A percentile compares a stretch with the other conserved stretches of the same genome.
These are phyloP conservation scores for Silybum marianum DNA, from an alignment of 129 eudicot genomes.

Conservation along the genomic window DNA sequence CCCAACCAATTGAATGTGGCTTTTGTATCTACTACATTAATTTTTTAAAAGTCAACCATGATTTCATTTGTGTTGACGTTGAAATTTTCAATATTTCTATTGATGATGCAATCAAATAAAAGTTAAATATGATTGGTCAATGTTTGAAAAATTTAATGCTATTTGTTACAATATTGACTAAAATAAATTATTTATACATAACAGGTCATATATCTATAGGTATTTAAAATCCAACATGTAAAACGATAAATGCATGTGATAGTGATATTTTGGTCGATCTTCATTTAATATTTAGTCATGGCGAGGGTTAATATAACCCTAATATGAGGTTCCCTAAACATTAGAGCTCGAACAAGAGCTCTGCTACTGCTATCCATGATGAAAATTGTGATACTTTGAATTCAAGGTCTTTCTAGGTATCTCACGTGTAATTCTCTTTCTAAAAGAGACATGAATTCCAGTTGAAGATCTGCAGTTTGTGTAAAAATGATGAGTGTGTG, in stretches of 20 bases:
- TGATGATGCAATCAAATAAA: background rate
- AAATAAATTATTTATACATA: background rate
- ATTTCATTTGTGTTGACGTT: slow-evolving; percentile 3
- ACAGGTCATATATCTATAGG: no score
- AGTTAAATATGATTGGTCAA: background rate
- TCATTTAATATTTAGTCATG: background rate
- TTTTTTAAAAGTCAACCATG: slow-evolving; percentile 8
- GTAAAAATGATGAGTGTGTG: background rate
- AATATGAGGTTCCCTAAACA: background rate
- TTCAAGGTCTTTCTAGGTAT: background rate
- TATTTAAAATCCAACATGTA: no score
- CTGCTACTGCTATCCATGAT: background rate
- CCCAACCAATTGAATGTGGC: slow-evolving; percentile 1
- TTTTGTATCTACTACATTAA: slow-evolving; percentile 8
- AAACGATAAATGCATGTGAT: no score
- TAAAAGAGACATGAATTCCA: background rate
- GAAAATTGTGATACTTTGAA: background rate
- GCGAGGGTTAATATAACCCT: background rate
- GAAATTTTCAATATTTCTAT: background rate
- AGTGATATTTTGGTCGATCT: background rate
- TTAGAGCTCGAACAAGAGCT: background rate
- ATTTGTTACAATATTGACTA: no score
- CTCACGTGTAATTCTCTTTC: background rate
- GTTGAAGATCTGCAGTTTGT: background rate
- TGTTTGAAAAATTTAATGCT: no score